Base-by-base conservation (phyloP, 352 stramenopile species). In the Peronospora tabacina region DNA sequence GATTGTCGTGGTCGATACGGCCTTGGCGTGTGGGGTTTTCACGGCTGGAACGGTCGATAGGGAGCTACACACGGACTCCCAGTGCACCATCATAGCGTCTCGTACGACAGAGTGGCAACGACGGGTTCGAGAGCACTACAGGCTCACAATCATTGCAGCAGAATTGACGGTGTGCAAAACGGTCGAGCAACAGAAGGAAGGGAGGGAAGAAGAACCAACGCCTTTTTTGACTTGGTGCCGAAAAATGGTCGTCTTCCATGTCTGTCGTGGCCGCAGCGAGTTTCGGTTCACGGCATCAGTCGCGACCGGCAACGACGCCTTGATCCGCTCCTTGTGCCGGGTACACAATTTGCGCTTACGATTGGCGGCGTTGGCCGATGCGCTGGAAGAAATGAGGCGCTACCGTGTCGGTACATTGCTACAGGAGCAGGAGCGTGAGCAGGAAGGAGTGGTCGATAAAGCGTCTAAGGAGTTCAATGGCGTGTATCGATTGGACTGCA, bases 221-320 rank as follows among this genome's bases (percentile, higher is more conserved):
- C n/a, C n/a, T n/a, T n/a, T n/a, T n/a, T n/a, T n/a, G n/a, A 10
- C 8, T 26, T 13, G 35, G 16, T 19, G 5, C 7, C 15, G 7
- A 30, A 43, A 15, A 11, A 96, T 96, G 87, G 87, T 96, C 32
- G 63, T 96, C 29, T 62, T 96, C 33, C 82, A 94, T 62, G 75
- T 96, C 2, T 74, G 74, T 26, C 68, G 70, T 33, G 83, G 94
- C 53, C 75, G 82, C 55, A 93, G 94, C 69, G 78, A 87, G 55
- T 97, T 97, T 54, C 71, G 97, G 37, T 95, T 82, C 62, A 81
- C 97, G 62, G 86, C 91, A 19, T 84, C 75, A 1, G 63, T 76
- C 19, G 52, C 52, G 3, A 85, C 79, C 22, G 63, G 58, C 50
- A 94, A 95, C 58, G 89, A 97, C 62, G 58, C 49, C 41, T 58